A percentile compares a stretch with the other conserved stretches of the same genome.
phyloP scores from a whole-genome alignment of 352 stramenopile genomes.

The Phytophthora boehmeriae region DNA sequence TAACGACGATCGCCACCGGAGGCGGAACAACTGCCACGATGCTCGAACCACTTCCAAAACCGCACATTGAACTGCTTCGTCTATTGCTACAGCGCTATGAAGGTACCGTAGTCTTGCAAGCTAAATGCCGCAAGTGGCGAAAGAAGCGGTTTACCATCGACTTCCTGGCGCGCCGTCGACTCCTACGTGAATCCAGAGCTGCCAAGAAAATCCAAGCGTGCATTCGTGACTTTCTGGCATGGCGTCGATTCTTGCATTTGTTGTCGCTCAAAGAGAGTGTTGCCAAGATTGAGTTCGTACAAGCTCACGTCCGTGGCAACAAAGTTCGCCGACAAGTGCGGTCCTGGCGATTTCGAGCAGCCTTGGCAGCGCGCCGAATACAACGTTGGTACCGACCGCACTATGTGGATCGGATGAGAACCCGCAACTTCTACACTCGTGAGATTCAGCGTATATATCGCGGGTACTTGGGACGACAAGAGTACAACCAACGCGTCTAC shows the following conservation, averaged over 20 bases:
- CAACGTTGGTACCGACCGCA: slow-evolving; percentile 51
- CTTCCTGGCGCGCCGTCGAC: slow-evolving; percentile 47
- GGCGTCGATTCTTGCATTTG: slow-evolving; percentile 50
- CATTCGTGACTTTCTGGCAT: slow-evolving; percentile 49
- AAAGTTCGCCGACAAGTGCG: slow-evolving; percentile 34
- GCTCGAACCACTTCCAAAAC: slow-evolving; percentile 33
- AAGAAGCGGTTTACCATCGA: slow-evolving; percentile 41
- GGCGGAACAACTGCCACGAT: slow-evolving; percentile 35
- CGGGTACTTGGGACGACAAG: slow-evolving; percentile 33
- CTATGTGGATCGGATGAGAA: slow-evolving; percentile 29
- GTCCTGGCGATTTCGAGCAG: slow-evolving; percentile 27
- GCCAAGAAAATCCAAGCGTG: slow-evolving; percentile 62
- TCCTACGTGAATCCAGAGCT: slow-evolving; percentile 43
- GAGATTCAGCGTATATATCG: slow-evolving; percentile 64
- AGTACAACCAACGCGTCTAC: slow-evolving; percentile 22
- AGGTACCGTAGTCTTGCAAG: slow-evolving; percentile 47
- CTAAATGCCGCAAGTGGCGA: slow-evolving; percentile 49
- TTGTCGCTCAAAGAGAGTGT: slow-evolving; percentile 48
- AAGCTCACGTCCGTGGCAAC: slow-evolving; percentile 55
- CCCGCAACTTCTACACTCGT: slow-evolving; percentile 31
- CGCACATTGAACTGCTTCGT: slow-evolving; percentile 45
- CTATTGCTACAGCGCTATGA: slow-evolving; percentile 43
- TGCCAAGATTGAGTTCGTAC: slow-evolving; percentile 42
- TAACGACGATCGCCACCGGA: slow-evolving; percentile 47
- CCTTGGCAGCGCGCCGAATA: slow-evolving; percentile 42